Conservation (phyloP, 495 filamentous ascomycete genomes). For the Penicillium macrosclerotiorum region DNA sequence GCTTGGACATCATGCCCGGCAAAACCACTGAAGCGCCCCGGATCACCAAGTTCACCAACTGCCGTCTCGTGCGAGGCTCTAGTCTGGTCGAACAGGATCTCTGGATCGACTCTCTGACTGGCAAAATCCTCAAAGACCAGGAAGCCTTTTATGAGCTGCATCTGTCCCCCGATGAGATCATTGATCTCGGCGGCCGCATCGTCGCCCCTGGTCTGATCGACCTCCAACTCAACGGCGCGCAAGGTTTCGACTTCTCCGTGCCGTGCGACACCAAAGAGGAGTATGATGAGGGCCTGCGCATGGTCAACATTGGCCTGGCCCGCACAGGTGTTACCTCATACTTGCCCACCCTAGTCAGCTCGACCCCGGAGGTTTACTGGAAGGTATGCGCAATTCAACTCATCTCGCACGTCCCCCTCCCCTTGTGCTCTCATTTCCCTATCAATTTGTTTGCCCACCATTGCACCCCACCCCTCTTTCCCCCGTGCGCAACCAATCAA, state of each 20-base stretch:
- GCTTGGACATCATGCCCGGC: constrained; percentile 33
- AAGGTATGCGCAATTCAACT: constrained; percentile 26
- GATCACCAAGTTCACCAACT: constrained; percentile 84
- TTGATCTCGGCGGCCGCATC: constrained; percentile 77
- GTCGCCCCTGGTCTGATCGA: constrained; percentile 81
- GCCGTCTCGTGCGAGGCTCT: constrained; percentile 63
- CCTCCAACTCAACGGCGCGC: constrained; percentile 81
- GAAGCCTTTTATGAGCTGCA: constrained; percentile 71
- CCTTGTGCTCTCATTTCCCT: no score
- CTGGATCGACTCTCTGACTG: constrained; percentile 72
- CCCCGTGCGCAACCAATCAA: no score
- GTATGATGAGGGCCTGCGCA: constrained; percentile 64
- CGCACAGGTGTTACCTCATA: constrained; percentile 82
- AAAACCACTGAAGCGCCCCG: constrained; percentile 38
- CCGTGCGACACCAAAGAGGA: constrained; percentile 58
- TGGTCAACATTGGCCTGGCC: constrained; percentile 66
- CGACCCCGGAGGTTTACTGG: constrained; percentile 67
- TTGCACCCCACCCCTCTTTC: no score
- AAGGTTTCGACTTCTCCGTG: constrained; percentile 82
- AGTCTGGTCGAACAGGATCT: constrained; percentile 68
- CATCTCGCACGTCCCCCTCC: no score
- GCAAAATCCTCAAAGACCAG: constrained; percentile 74
- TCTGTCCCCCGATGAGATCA: constrained; percentile 46
- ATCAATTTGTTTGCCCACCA: no score
- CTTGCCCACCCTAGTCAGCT: constrained; percentile 70